phyloP scores from a whole-genome alignment of 108 stramenopile species.

The Heterococcus sp. region DNA sequence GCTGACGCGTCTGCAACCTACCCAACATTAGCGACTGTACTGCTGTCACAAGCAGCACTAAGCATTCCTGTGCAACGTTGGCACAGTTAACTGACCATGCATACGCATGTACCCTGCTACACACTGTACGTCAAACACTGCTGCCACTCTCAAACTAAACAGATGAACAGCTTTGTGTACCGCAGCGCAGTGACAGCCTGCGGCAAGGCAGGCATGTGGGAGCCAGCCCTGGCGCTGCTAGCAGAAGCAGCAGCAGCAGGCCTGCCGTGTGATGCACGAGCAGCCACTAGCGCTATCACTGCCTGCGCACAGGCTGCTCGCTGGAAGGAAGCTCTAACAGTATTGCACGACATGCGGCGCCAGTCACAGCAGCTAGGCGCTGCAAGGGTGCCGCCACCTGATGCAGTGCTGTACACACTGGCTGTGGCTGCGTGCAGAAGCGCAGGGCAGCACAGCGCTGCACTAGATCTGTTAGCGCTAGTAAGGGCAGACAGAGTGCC shows the following conservation, averaged over 20 bases:
- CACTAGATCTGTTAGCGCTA: neutral
- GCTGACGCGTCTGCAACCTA: no score
- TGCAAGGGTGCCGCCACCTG: no score
- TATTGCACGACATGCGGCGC: neutral
- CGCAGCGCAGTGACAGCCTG: conserved; percentile 28
- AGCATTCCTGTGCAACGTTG: no score
- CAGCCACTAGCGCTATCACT: neutral
- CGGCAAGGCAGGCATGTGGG: conserved; percentile 15
- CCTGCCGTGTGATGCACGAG: neutral
- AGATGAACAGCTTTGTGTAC: conserved; percentile 10
- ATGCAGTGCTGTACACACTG: neutral
- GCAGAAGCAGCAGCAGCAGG: conserved; percentile 18
- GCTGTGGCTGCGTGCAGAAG: neutral
- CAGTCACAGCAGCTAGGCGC: neutral
- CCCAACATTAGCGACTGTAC: no score
- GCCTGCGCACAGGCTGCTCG: neutral
- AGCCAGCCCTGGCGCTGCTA: conserved; percentile 12
- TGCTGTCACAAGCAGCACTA: no score
- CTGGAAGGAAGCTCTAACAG: neutral
- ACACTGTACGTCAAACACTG: no score
- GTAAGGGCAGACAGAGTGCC: neutral
- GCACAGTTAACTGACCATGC: no score
- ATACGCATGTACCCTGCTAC: no score
- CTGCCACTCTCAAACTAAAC: no score
- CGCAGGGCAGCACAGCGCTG: neutral